Conservation (phyloP, 2,329 filamentous ascomycete genomes). For the Alternaria arbusti region DNA sequence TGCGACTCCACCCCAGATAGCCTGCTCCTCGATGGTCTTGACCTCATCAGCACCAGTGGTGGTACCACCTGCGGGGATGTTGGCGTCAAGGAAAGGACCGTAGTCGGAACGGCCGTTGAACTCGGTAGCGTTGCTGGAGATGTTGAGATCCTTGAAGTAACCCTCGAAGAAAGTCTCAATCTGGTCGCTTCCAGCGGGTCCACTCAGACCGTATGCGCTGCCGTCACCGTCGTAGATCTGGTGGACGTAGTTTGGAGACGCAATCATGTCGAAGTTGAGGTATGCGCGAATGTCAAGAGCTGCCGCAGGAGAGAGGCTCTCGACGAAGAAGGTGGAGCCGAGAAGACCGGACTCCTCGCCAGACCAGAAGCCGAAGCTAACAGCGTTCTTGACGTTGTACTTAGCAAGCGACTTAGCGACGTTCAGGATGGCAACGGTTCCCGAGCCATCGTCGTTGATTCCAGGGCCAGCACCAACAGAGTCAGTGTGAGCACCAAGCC, state of each 20-base stretch:
- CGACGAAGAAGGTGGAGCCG: slow-evolving; percentile 45
- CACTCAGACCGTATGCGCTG: slow-evolving; percentile 37
- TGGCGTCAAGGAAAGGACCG: slow-evolving; percentile 43
- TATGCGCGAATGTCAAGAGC: slow-evolving; percentile 46
- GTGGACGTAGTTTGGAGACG: slow-evolving; percentile 45
- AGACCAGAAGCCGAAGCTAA: slow-evolving; percentile 50
- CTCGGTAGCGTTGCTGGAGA: slow-evolving; percentile 38
- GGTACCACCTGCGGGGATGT: slow-evolving; percentile 46
- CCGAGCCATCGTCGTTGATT: slow-evolving; percentile 51
- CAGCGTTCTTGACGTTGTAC: slow-evolving; percentile 48
- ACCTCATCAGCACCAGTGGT: slow-evolving; percentile 48
- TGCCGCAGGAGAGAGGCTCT: slow-evolving; percentile 31
- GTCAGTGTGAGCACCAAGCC: slow-evolving; percentile 49
- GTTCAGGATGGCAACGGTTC: slow-evolving; percentile 46
- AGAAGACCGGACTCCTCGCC: slow-evolving; percentile 49
- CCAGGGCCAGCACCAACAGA: slow-evolving; percentile 47
- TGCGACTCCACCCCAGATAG: slow-evolving; percentile 39
- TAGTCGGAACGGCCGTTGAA: slow-evolving; percentile 51
- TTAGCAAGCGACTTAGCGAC: slow-evolving; percentile 47
- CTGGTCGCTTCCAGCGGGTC: slow-evolving; percentile 40
- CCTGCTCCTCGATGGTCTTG: slow-evolving; percentile 46
- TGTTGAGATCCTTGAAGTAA: slow-evolving; percentile 36
- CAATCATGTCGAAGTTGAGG: slow-evolving; percentile 54
- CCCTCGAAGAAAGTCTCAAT: slow-evolving; percentile 44
- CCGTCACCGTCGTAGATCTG: slow-evolving; percentile 49